Conservation (phyloP, 306 rosid genomes). For the Cucumis melo region DNA sequence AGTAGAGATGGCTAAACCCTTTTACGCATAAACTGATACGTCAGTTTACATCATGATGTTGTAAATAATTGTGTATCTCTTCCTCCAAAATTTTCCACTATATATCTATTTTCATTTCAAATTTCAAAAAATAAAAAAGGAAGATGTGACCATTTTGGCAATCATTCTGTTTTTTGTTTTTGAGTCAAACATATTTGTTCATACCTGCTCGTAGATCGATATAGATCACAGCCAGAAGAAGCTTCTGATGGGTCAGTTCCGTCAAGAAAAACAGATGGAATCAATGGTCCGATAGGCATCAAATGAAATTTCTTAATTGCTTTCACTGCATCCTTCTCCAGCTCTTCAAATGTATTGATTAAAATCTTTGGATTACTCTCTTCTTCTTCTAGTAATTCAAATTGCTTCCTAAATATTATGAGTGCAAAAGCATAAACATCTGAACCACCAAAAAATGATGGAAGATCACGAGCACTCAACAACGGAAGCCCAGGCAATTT, state of each 20-base stretch:
- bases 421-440: not conserved
- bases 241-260: conserved; percentile 18
- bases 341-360: conserved; percentile 15
- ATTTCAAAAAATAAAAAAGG: too few species aligned
- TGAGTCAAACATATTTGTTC: too few species aligned
- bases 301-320: not conserved
- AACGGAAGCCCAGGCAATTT: conserved; percentile 4
- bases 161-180: too few species aligned
- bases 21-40: too few species aligned
- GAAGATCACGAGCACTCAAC: conserved; percentile 1
- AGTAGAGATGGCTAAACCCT: too few species aligned
- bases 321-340: conserved; percentile 14
- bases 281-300: conserved; percentile 46
- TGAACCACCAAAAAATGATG: conserved; percentile 1
- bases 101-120: too few species aligned
- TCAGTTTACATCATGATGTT: too few species aligned
- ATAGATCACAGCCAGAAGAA: conserved; percentile 27
- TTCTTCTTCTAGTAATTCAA: not conserved
- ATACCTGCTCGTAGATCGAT: not conserved
- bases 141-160: too few species aligned
- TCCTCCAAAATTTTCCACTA: too few species aligned
- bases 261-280: conserved; percentile 32
- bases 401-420: conserved; percentile 4
- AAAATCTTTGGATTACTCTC: not conserved
- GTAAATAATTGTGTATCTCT: too few species aligned